Base-by-base conservation (phyloP, 345 rosid genomes). In the Microcos paniculata region DNA sequence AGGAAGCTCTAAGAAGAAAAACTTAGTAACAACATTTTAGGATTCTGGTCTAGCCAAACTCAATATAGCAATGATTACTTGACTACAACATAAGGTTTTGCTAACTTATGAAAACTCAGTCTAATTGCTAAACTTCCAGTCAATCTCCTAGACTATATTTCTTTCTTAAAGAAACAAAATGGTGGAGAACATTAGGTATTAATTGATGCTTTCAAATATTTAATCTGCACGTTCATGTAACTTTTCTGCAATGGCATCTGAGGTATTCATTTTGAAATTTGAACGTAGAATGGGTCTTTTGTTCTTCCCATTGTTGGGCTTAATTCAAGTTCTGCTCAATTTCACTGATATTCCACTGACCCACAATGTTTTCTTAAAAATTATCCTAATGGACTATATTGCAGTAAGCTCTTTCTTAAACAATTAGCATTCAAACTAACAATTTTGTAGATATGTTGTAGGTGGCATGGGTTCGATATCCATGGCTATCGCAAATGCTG, bases 391-490 rank as follows among this genome's bases (percentile, higher is more conserved):
- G 43, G 11, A 30, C 18, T 31, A 12, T 40, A 28, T 73, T 19
- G 53, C 35, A 24, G 10, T 18, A 28, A 68, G 21, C 56, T 57
- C 72, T 46, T 46, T 52, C 21, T 73, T 70, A 35, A 12, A 35
- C n/a, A 66, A 16, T 49, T 31, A 48, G 28, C 4, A 55, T 46
- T 28, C 30, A 76, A 56, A 26, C 52, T 78, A 45, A 46, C 38
- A 69, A 24, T 79, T 24, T 62, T 72, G 68, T 63, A 94, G 97
- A 76, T 84, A 90, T 40, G 97, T 92, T 2, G 91, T 92, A 87
- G 98, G 97, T 64, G 97, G 98, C 63, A 94, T 92, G 97, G 96
- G 98, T 23, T 87, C 90, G 9, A 90, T 92, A 63, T 94, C 97
- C 59, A 66, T 80, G 76, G 88, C 97, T 53, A 90, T 94, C 52